Percentiles rank a stretch among this genome's conserved stretches.
Conservation (phyloP, 2,329 filamentous ascomycete genomes). For the Aspergillus ruber region DNA sequence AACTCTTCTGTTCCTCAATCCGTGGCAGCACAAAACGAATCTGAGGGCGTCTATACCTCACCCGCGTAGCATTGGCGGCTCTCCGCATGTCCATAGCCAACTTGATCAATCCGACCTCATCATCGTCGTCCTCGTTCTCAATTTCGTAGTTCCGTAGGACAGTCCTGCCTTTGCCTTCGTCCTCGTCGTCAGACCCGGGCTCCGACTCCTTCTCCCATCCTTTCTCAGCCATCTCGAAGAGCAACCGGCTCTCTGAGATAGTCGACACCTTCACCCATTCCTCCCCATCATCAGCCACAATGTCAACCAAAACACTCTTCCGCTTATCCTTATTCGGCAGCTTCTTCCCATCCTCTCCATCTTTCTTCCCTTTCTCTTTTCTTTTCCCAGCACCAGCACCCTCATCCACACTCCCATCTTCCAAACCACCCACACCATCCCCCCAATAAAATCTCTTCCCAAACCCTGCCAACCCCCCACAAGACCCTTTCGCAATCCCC, state of each 20-base stretch:
- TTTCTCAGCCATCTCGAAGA: slow-evolving; percentile 63
- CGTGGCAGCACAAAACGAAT: slow-evolving; percentile 58
- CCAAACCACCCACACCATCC: slow-evolving; percentile 3
- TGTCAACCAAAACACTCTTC: slow-evolving; percentile 55
- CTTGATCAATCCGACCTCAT: slow-evolving; percentile 54
- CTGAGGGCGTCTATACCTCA: slow-evolving; percentile 54
- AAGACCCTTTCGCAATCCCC: slow-evolving; percentile 52
- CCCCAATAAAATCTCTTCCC: slow-evolving; percentile 51
- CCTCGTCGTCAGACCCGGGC: slow-evolving; percentile 32
- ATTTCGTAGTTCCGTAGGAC: slow-evolving; percentile 24
- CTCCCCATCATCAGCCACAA: slow-evolving; percentile 56
- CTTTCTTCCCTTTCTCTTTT: slow-evolving; percentile 1
- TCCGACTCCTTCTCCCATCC: slow-evolving; percentile 53
- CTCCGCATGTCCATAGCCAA: slow-evolving; percentile 53
- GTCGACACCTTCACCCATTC: slow-evolving; percentile 66
- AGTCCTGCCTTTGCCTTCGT: slow-evolving; percentile 10
- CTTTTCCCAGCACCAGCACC: slow-evolving; percentile 10
- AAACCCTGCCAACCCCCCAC: slow-evolving; percentile 51
- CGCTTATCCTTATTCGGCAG: slow-evolving; percentile 36
- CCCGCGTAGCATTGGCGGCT: slow-evolving; percentile 51
- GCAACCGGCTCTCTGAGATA: slow-evolving; percentile 55
- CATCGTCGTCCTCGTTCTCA: slow-evolving; percentile 46
- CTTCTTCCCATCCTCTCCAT: slow-evolving; percentile 16
- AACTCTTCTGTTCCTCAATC: slow-evolving; percentile 44
- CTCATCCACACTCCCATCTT: slow-evolving; percentile 3